A percentile compares a stretch with the other conserved stretches of the same genome.
Evolutionary conservation across 2,329 filamentous ascomycete genomes (phyloP).

Genomic region (Tricladium varicosporioides): DNA sequence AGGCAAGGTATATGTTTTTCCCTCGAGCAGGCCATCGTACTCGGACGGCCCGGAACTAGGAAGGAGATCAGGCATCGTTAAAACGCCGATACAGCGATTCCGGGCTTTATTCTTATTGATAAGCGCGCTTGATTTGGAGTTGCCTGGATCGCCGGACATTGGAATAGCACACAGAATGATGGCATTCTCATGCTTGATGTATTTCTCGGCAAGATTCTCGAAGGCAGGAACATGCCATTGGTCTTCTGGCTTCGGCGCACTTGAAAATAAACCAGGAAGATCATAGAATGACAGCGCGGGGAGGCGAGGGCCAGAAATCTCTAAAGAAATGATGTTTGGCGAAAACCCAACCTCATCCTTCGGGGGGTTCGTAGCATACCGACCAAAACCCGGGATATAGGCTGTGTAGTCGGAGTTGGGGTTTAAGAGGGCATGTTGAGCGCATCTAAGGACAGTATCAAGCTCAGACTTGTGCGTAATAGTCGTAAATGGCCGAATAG

Average conservation of each 20-base stretch:
- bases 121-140: conserved; percentile 66
- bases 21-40: conserved; percentile 63
- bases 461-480: conserved; percentile 62
- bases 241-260: conserved; percentile 61
- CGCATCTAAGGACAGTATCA: conserved; percentile 66
- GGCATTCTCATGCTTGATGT: conserved; percentile 66
- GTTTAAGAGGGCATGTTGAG: conserved; percentile 75
- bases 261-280: conserved; percentile 77
- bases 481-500: conserved; percentile 58
- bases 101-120: conserved; percentile 57
- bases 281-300: conserved; percentile 82
- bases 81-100: conserved; percentile 65
- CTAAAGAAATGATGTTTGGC: conserved; percentile 75
- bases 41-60: conserved; percentile 51
- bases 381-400: conserved; percentile 36
- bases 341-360: conserved; percentile 64
- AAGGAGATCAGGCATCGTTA: conserved; percentile 82
- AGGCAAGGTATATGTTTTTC: conserved; percentile 57
- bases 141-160: conserved; percentile 76
- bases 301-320: conserved; percentile 69
- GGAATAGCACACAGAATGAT: conserved; percentile 76
- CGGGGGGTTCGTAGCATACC: conserved; percentile 38
- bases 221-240: conserved; percentile 67
- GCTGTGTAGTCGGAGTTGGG: conserved; percentile 50
- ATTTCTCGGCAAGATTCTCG: conserved; percentile 65